Base-by-base conservation (phyloP, 1,284 basidiomycete genomes). In the Flammula alnicola region DNA sequence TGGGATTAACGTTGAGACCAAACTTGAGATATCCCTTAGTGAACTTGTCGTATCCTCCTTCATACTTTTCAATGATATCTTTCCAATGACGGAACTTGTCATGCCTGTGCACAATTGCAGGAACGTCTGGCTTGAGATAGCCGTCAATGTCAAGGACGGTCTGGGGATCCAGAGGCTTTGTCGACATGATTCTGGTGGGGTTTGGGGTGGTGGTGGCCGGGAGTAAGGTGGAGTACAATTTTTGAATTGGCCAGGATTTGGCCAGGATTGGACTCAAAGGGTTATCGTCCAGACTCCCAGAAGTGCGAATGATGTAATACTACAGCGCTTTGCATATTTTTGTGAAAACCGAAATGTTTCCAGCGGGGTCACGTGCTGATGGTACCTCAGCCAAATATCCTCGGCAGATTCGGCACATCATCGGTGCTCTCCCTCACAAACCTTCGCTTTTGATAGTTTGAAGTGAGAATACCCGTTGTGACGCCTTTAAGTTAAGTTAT, bases 11-110 rank as follows among this genome's bases (percentile, higher is more conserved):
- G 49, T 90, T 87, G 59, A 99, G 77, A 30, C 96, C 96, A 73
- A 91, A 92, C 56, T 82, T 83, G 57, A 88, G 78, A 73, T 95
- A 97, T 10, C 94, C 93, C 64, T 86, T 83, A 3, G 92, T 88
- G 69, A 98, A 99, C 6, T 77, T 74, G 47, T 95, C 93, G 62
- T 95, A 91, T 26, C 96, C 94, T 35, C 93, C 93, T 72, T 98
- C 95, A 56, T 82, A 69, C 41, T 80, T 55, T 35, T 88, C 75
- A 64, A 98, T 92, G 42, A 71, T 74, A 59, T 86, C 77, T 60
- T 89, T 88, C 83, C 88, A 91, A 58, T 83, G 77, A 49, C 82
- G 77, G 74, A 86, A 96, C 36, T 73, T 70, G 37, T 83, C 79
- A 70, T 92, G 82, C 40, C 94, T 83, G 57, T 82, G 76, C 49